phyloP scores from a whole-genome alignment of 345 rosid genomes.

The Eucalyptus victrix region DNA sequence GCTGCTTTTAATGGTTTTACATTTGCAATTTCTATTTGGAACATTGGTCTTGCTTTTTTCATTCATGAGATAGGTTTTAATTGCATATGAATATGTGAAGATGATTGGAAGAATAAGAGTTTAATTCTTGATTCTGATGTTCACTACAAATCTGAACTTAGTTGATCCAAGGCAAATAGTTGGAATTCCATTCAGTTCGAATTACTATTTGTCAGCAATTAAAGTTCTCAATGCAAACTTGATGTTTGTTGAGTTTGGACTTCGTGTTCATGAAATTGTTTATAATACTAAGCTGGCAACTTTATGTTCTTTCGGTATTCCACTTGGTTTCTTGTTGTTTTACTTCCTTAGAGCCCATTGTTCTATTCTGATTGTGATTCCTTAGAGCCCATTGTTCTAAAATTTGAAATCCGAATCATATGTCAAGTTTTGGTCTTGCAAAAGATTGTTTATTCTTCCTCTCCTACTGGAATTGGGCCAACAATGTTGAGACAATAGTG shows the following conservation, averaged over 20 bases:
- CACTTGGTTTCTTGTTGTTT: not conserved
- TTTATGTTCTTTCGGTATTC: not conserved
- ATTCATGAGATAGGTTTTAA: not conserved
- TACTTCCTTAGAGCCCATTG: not conserved
- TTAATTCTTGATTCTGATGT: not conserved
- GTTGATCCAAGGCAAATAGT: not conserved
- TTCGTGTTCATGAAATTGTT: not conserved
- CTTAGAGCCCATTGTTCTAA: not conserved
- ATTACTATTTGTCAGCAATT: not conserved
- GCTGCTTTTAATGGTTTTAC: not conserved
- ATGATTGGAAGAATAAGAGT: not conserved
- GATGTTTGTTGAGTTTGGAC: not conserved
- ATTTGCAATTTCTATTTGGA: not conserved
- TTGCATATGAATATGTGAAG: not conserved
- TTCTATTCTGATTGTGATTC: not conserved
- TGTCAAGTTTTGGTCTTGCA: not conserved
- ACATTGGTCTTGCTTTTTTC: not conserved
- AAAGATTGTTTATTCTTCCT: not conserved
- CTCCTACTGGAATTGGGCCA: not conserved
- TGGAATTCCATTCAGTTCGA: not conserved
- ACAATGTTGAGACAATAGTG: not conserved
- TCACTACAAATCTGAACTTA: not conserved
- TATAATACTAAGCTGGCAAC: not conserved
- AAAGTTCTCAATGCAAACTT: not conserved
- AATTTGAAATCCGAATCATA: not conserved